These are phyloP conservation scores for Capsicum chinense DNA, from an alignment of 257 asterid species.

Conservation along the genomic window DNA sequence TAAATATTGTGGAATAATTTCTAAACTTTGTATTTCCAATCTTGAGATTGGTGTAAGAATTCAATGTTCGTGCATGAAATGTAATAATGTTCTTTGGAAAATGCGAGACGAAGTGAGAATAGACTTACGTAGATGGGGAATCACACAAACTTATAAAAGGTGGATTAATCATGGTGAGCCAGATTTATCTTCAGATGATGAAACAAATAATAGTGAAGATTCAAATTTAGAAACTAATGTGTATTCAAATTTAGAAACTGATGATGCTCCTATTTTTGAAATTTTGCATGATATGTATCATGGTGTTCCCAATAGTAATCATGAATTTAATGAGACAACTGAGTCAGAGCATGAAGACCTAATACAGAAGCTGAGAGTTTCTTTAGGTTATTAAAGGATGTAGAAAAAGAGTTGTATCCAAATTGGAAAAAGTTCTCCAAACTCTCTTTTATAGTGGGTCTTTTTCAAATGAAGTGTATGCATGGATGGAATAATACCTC, in stretches of 20 bases:
- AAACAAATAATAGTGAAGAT: not conserved
- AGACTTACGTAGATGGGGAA: not conserved
- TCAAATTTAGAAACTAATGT: not conserved
- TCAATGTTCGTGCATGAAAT: not conserved
- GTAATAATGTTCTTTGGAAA: not conserved
- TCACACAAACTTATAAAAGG: not conserved
- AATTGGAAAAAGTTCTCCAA: not conserved
- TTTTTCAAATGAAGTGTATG: conserved; percentile 13
- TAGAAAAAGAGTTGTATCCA: not conserved
- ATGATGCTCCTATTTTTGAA: not conserved
- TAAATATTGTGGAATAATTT: not conserved
- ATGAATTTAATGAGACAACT: not conserved
- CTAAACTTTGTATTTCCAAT: not conserved
- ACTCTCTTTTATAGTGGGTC: not conserved
- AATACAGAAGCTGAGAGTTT: not conserved
- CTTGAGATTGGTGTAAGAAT: not conserved
- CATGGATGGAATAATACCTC: conserved; percentile 23
- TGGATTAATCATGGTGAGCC: not conserved
- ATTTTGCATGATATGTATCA: not conserved
- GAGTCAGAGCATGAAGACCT: not conserved
- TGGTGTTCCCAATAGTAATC: not conserved
- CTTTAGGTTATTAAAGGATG: not conserved
- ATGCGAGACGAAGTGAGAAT: not conserved
- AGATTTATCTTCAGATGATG: not conserved
- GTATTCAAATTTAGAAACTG: not conserved